These are phyloP conservation scores for Verticillium nonalfalfae DNA, from an alignment of 2,329 filamentous ascomycete genomes.

Conservation along the genomic window DNA sequence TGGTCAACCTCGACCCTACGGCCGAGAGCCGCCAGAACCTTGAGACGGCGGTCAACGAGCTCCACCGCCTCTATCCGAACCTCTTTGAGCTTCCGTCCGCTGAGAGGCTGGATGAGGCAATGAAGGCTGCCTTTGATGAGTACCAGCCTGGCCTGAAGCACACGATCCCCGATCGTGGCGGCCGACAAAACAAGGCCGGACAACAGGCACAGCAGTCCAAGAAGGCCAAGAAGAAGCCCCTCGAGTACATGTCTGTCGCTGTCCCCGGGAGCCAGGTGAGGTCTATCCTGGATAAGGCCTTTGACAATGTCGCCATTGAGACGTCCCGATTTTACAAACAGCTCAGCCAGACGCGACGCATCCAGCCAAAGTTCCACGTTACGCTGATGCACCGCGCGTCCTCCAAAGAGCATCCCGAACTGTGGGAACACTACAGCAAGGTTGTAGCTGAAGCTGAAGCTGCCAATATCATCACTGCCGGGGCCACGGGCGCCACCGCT, in stretches of 20 bases:
- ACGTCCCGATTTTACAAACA: slow-evolving; percentile 66
- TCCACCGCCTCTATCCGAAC: slow-evolving; percentile 73
- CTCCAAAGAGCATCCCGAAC: slow-evolving; percentile 51
- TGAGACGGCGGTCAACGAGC: slow-evolving; percentile 65
- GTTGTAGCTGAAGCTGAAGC: slow-evolving; percentile 43
- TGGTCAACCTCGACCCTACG: slow-evolving; percentile 79
- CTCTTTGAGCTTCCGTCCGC: slow-evolving; percentile 67
- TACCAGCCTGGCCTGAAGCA: slow-evolving; percentile 75
- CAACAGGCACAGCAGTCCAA: slow-evolving; percentile 22
- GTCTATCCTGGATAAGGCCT: slow-evolving; percentile 61
- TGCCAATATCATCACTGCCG: slow-evolving; percentile 18
- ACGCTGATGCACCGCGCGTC: slow-evolving; percentile 80
- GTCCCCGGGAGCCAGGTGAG: slow-evolving; percentile 36
- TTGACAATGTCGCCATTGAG: slow-evolving; percentile 39
- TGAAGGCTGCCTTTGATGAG: slow-evolving; percentile 65
- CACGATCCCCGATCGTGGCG: slow-evolving; percentile 56
- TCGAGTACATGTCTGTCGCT: slow-evolving; percentile 53
- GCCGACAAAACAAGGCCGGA: slow-evolving; percentile 24
- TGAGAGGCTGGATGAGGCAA: slow-evolving; percentile 72
- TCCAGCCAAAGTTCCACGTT: slow-evolving; percentile 87
- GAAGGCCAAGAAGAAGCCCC: slow-evolving; percentile 34
- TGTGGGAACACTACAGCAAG: slow-evolving; percentile 71
- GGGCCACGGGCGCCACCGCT: slow-evolving; percentile 13
- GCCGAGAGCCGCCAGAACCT: slow-evolving; percentile 78
- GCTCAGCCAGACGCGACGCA: slow-evolving; percentile 64